These are phyloP conservation scores for Termitomyces sp. DNA, from an alignment of 768 basidiomycete genomes.

Conservation along the genomic window DNA sequence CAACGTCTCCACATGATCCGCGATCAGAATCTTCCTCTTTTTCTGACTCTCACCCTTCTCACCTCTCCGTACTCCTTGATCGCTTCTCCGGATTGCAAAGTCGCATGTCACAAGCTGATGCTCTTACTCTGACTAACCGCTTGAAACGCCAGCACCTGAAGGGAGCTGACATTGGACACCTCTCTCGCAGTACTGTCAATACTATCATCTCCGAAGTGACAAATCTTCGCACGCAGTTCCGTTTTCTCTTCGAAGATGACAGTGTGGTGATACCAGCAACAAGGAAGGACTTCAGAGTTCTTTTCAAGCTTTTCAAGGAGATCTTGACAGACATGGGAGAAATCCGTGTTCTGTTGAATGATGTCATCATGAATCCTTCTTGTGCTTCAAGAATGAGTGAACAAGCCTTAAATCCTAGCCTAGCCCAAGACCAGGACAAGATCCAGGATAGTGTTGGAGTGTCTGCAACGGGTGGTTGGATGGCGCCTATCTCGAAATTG, in stretches of 20 bases:
- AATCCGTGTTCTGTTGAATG: conserved; percentile 80
- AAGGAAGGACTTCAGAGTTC: conserved; percentile 73
- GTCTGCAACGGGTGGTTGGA: conserved; percentile 59
- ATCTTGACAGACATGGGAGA: conserved; percentile 79
- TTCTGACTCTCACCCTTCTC: conserved; percentile 50
- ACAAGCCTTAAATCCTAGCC: conserved; percentile 58
- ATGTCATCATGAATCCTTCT: conserved; percentile 84
- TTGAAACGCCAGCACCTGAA: conserved; percentile 87
- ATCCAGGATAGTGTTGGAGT: conserved; percentile 28
- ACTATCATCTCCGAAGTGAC: conserved; percentile 69
- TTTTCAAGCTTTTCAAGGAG: conserved; percentile 87
- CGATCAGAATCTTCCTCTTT: conserved; percentile 77
- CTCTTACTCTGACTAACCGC: conserved; percentile 83
- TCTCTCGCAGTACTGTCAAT: conserved; percentile 79
- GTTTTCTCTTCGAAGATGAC: conserved; percentile 72
- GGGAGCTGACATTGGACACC: conserved; percentile 81
- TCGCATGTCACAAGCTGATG: conserved; percentile 72
- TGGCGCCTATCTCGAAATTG: conserved; percentile 81
- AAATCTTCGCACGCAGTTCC: conserved; percentile 71
- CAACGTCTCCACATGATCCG: conserved; percentile 50
- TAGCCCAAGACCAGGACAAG: conserved; percentile 39
- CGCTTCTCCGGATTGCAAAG: conserved; percentile 55
- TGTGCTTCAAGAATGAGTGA: conserved; percentile 72
- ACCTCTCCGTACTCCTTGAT: conserved; percentile 56
- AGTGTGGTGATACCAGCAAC: conserved; percentile 58